Base-by-base conservation (phyloP, 768 basidiomycete species). In the Rhizopogon vinicolor region DNA sequence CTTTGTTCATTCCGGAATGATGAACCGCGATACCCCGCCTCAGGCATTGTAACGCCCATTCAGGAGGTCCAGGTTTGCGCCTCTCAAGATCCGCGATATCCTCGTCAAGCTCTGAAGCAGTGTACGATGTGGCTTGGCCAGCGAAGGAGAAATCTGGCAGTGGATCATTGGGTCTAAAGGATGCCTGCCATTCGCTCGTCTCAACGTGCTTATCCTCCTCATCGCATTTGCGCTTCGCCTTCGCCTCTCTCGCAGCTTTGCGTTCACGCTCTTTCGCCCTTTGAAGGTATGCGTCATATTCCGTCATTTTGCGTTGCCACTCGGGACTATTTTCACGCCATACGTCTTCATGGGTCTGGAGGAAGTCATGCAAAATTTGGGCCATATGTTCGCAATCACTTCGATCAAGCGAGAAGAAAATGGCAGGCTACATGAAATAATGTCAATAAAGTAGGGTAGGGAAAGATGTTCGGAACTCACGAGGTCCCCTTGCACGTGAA, bases 321-420 rank as follows among this genome's bases (percentile, higher is more conserved):
- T 74, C 74, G 0, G 73, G 67, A 56, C 69, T 80, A 3, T 60
- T 65, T 4, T 60, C 54, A 1, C 79, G 75, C 85, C 85, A 89
- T 29, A 66, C 43, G 19, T 56, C 42, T 65, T 89, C 87, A 5
- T 78, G 73, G 0, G 28, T 44, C 52, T 72, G 59, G 13, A 88
- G 73, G 0, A 55, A 62, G 2, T 54, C 14, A 1, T 72, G 18
- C 22, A 89, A 65, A 12, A 57, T 54, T 19, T 62, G 39, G 0
- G 76, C 82, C 71, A 86, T 75, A n/a, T 67, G 59, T 62, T 87
- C 85, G 63, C 86, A 87, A 18, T 74, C 71, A 2, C 70, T 65
- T 18, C 87, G 78, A 59, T 87, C 83, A 60, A 89, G 86, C 52
- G 74, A 78, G 71, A 89, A 89, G 19, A 89, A 66, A 12, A 89